phyloP scores from a whole-genome alignment of 2,329 filamentous ascomycete species.

The Cladosporium sp. region DNA sequence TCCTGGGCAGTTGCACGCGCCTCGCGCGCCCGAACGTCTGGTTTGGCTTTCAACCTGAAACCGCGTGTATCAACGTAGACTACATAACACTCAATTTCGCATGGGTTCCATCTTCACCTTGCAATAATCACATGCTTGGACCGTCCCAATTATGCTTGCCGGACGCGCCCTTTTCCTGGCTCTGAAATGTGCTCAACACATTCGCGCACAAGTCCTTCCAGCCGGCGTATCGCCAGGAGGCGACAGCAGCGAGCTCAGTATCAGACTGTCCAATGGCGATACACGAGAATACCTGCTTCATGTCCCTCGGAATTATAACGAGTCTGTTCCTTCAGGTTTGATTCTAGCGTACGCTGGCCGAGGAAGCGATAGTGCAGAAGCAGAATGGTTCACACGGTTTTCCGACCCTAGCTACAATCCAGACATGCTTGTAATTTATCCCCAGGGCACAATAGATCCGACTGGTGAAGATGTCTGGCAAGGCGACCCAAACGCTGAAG shows the following conservation, averaged over 20 bases:
- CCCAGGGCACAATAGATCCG: constrained; percentile 37
- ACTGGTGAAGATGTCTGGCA: constrained; percentile 38
- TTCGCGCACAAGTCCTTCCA: background rate
- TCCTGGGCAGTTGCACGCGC: background rate
- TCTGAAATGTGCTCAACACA: background rate
- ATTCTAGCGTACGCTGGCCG: constrained; percentile 48
- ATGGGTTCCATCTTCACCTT: background rate
- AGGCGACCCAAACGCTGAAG: constrained; percentile 44
- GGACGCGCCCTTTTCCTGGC: background rate
- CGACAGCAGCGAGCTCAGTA: constrained; percentile 10
- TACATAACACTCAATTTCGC: background rate
- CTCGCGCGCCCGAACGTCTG: background rate
- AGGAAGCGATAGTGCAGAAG: constrained; percentile 34
- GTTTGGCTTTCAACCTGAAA: background rate
- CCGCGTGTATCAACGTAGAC: background rate
- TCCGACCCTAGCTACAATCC: constrained; percentile 46
- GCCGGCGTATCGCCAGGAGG: constrained; percentile 9
- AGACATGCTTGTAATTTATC: constrained; percentile 48
- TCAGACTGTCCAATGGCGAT: constrained; percentile 7
- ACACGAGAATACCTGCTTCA: constrained; percentile 30
- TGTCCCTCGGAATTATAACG: constrained; percentile 39
- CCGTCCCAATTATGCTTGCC: background rate
- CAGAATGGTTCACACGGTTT: constrained; percentile 45
- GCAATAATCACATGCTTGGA: background rate
- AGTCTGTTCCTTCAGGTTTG: constrained; percentile 36